Percentiles rank a stretch among this genome's conserved stretches.
phyloP scores from a whole-genome alignment of 495 filamentous ascomycete species.

The Penicillium desertorum region DNA sequence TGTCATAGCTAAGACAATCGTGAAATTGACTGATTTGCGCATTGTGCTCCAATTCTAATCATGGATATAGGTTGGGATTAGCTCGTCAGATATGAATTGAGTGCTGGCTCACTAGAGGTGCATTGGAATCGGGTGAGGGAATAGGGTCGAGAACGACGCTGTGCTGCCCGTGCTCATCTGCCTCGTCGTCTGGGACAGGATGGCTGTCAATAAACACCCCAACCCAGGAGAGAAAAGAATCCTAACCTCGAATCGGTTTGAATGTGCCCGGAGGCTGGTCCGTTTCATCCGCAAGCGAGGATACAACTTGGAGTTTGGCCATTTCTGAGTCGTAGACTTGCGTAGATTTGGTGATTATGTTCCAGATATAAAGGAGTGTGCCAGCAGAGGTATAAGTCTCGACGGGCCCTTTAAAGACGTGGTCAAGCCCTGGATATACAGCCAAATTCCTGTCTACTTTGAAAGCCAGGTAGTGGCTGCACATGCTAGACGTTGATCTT shows the following conservation, averaged over 20 bases:
- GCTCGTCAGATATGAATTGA: background rate
- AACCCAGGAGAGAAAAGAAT: background rate
- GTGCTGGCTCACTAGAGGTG: constrained; percentile 29
- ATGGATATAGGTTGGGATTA: background rate
- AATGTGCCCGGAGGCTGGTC: constrained; percentile 34
- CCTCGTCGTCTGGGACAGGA: constrained; percentile 19
- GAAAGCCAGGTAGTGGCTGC: background rate
- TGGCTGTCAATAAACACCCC: background rate
- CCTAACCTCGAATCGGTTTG: constrained; percentile 31
- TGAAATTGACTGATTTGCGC: constrained; percentile 36
- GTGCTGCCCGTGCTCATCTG: constrained; percentile 18
- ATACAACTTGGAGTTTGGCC: constrained; percentile 6
- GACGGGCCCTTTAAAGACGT: background rate
- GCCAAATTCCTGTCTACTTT: background rate
- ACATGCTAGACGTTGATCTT: background rate
- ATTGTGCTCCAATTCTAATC: constrained; percentile 37
- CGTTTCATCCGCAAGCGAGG: constrained; percentile 5
- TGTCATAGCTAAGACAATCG: constrained; percentile 33
- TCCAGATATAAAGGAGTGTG: background rate
- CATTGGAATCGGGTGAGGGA: constrained; percentile 36
- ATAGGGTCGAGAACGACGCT: constrained; percentile 32
- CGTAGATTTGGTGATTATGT: constrained; percentile 13
- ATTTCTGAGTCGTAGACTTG: constrained; percentile 11
- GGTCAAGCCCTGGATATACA: background rate
- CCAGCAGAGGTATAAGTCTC: too few relatives aligned